These are phyloP conservation scores for Talaromyces sp. DNA, from an alignment of 2,329 filamentous ascomycete species.

Conservation along the genomic window DNA sequence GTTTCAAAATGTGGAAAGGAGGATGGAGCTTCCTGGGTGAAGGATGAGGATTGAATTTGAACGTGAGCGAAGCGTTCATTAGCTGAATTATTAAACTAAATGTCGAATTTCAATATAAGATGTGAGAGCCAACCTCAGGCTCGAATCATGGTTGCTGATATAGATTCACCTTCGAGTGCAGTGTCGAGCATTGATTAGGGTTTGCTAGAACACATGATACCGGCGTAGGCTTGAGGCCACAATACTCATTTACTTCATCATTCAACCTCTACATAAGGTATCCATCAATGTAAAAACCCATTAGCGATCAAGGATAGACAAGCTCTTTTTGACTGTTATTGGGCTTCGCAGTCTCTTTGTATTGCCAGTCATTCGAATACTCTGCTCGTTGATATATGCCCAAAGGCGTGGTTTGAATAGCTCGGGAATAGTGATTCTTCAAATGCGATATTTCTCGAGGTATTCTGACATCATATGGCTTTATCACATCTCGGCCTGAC, in stretches of 20 bases:
- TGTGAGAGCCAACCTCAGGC: no score
- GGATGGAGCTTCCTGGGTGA: not conserved
- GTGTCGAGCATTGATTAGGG: not conserved
- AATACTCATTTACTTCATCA: not conserved
- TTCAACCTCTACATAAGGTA: not conserved
- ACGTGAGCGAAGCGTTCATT: not conserved
- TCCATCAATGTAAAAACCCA: not conserved
- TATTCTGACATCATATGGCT: not conserved
- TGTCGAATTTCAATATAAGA: no score
- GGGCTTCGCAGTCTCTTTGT: not conserved
- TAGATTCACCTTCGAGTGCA: no score
- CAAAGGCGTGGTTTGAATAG: no score
- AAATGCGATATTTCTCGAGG: no score
- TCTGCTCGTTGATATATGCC: no score
- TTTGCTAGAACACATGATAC: conserved; percentile 1
- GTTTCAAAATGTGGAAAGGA: not conserved
- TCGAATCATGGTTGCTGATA: no score
- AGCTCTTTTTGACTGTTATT: not conserved
- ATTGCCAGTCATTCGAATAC: no score
- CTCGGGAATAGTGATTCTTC: no score
- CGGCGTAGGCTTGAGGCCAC: not conserved
- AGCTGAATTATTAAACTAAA: no score
- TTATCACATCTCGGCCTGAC: not conserved
- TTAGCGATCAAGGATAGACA: no score
- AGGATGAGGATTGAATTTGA: not conserved